Evolutionary conservation across 352 stramenopile genomes (phyloP).

Genomic region (Pilasporangium apinafurcum): DNA sequence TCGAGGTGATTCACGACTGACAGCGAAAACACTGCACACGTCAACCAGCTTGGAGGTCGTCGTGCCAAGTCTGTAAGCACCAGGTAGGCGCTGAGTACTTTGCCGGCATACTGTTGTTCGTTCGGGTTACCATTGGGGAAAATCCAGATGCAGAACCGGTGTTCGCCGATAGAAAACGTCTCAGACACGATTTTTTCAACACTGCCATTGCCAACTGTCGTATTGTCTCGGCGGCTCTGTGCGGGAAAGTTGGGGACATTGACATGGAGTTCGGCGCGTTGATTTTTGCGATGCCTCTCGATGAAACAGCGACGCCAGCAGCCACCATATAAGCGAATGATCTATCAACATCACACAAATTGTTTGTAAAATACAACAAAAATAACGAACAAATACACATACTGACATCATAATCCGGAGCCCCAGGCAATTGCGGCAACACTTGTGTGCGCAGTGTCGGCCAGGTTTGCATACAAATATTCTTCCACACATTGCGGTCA

Average conservation of each 20-base stretch:
- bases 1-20: constrained; percentile 45
- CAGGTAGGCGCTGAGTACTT: constrained; percentile 72
- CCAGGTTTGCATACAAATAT: constrained; percentile 54
- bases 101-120: constrained; percentile 57
- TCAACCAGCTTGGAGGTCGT: constrained; percentile 57
- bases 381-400: neutral
- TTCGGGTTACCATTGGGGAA: constrained; percentile 80
- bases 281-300: constrained; percentile 35
- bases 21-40: constrained; percentile 73
- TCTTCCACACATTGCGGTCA: constrained; percentile 55
- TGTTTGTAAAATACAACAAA: neutral
- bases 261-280: constrained; percentile 48
- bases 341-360: constrained; percentile 12
- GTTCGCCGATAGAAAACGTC: constrained; percentile 62
- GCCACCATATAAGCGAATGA: constrained; percentile 70
- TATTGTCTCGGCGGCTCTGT: too few relatives aligned
- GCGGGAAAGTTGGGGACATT: constrained; percentile 43
- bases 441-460: constrained; percentile 45
- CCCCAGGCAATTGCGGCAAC: constrained; percentile 61
- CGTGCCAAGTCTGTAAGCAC: constrained; percentile 66
- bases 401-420: constrained; percentile 73
- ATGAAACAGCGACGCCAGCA: constrained; percentile 67
- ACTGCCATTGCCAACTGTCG: constrained; percentile 7
- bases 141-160: constrained; percentile 76
- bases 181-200: constrained; percentile 74